These are phyloP conservation scores for Annona cherimola DNA, from an alignment of 164 flowering plant species.

Conservation along the genomic window DNA sequence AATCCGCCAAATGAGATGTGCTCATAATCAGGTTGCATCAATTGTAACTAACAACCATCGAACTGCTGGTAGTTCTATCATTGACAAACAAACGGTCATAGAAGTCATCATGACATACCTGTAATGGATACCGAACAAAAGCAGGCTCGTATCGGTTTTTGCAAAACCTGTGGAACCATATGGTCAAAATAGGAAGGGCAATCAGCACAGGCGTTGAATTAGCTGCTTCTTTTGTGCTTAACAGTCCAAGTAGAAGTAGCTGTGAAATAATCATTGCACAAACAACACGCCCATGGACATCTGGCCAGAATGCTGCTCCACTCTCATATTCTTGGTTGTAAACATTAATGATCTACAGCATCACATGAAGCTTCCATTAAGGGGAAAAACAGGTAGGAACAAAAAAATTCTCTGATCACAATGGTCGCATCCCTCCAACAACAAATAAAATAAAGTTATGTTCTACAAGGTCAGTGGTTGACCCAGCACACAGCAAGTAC, in stretches of 20 bases:
- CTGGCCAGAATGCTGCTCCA: conserved; percentile 86
- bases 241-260: conserved; percentile 59
- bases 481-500: too few species aligned
- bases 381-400: not conserved
- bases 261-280: conserved; percentile 61
- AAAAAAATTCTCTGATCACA: too few species aligned
- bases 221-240: conserved; percentile 62
- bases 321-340: conserved; percentile 87
- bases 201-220: conserved; percentile 66
- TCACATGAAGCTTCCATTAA: conserved; percentile 4
- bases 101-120: conserved; percentile 36
- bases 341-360: conserved; percentile 65
- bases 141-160: conserved; percentile 78
- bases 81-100: too few species aligned
- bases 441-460: too few species aligned
- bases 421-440: too few species aligned
- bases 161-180: conserved; percentile 71
- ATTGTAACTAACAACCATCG: not conserved
- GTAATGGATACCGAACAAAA: conserved; percentile 58
- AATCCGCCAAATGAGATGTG: not conserved
- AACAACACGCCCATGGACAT: conserved; percentile 68
- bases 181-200: conserved; percentile 67
- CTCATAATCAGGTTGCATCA: not conserved
- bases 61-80: too few species aligned
- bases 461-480: too few species aligned